phyloP scores from a whole-genome alignment of 2,329 filamentous ascomycete species.

The Zymoseptoria crescenta region DNA sequence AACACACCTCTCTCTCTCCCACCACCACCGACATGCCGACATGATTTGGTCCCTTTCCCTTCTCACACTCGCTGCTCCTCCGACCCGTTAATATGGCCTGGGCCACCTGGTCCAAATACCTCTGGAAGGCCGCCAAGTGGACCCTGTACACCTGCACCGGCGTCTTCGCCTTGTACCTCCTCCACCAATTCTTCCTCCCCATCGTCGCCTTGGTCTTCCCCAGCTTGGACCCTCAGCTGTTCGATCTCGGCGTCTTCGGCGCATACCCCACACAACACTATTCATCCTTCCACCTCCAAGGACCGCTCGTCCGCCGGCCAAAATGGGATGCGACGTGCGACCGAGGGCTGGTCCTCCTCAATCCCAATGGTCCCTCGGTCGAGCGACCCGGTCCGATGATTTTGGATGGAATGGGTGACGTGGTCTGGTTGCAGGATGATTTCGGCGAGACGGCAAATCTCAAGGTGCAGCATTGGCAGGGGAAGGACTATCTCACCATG shows the following conservation, averaged over 20 bases:
- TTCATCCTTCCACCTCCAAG: constrained; percentile 22
- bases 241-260: constrained; percentile 28
- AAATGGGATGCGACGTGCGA: constrained; percentile 28
- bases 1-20: neutral
- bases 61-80: neutral
- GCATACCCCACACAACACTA: constrained; percentile 23
- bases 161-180: constrained; percentile 13
- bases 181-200: constrained; percentile 25
- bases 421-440: constrained; percentile 30
- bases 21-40: neutral
- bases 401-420: constrained; percentile 26
- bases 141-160: constrained; percentile 1
- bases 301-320: constrained; percentile 21
- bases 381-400: constrained; percentile 29
- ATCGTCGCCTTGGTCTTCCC: constrained; percentile 25
- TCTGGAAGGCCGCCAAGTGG: constrained; percentile 9
- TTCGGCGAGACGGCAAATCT: constrained; percentile 27
- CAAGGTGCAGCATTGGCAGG: constrained; percentile 29
- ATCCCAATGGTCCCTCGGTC: constrained; percentile 25
- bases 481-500: constrained; percentile 32
- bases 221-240: constrained; percentile 21
- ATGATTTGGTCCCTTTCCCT: neutral
- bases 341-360: constrained; percentile 23
- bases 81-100: constrained; percentile 8
- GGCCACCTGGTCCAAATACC: constrained; percentile 7